Percentiles rank a stretch among this genome's conserved stretches.
phyloP scores from a whole-genome alignment of 352 stramenopile genomes.

The Phytopythium helicoides region DNA sequence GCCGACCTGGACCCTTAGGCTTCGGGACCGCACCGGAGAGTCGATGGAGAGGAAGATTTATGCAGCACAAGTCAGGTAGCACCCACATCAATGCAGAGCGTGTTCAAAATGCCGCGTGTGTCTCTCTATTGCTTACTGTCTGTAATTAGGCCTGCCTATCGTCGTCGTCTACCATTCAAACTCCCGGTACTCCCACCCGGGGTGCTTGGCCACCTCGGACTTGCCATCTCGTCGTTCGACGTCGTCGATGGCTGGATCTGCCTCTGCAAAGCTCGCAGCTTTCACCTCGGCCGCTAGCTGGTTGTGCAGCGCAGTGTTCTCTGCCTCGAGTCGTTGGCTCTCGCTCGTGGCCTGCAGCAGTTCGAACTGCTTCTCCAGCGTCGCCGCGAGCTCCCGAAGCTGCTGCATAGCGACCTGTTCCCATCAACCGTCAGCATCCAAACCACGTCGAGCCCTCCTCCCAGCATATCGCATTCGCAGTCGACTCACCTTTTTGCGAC shows the following conservation, averaged over 20 bases:
- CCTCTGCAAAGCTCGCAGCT: background rate
- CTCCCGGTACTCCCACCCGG: conserved; percentile 9
- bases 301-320: conserved; percentile 20
- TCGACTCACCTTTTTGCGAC: conserved; percentile 45
- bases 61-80: too few species aligned
- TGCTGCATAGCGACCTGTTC: conserved; percentile 30
- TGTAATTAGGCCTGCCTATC: background rate
- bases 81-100: too few species aligned
- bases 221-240: background rate
- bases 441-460: background rate
- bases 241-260: background rate
- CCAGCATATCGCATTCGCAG: background rate
- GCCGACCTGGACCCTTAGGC: conserved; percentile 62
- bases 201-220: background rate
- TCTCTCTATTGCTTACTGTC: conserved; percentile 5
- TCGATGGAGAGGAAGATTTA: too few species aligned
- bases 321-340: conserved; percentile 12
- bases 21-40: too few species aligned
- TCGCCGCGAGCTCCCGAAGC: conserved; percentile 27
- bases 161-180: conserved; percentile 2
- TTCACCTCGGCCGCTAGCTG: conserved; percentile 16
- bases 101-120: too few species aligned
- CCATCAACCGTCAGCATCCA: background rate
- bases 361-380: conserved; percentile 30
- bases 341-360: conserved; percentile 23